Base-by-base conservation (phyloP, 129 eudicot species). In the Helianthus tuberosus region DNA sequence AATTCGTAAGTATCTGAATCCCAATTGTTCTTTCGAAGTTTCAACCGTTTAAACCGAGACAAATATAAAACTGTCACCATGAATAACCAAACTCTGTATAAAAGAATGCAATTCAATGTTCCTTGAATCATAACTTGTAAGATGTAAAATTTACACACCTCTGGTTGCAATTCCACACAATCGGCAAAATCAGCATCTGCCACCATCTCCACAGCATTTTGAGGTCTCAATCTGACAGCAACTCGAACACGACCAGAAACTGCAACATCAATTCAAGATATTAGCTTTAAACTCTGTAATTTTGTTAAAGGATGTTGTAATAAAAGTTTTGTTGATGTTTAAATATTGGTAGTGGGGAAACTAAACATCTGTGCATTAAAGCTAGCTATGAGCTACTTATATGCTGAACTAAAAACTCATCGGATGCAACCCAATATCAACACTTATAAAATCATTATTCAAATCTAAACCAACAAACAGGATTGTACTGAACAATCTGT, bases 141-240 rank as follows among this genome's bases (percentile, higher is more conserved):
- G 20, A 12, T 66, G 76, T 64, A 54, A 6, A 63, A 46, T 44
- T 68, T 23, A 20, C 36, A 61, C 54, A 95, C 99, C 99, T 95
- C 99, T 27, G 99, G 92, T 78, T 95, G 99, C 76, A 95, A 76
- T 80, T 95, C 99, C 73, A 95, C 96, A 65, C 99, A 95, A 75
- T 95, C 99, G 32, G 97, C 97, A 87, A 91, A 95, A 89, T 95
- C 99, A 76, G 99, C 99, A 89, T 95, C 99, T 29, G 97, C 89
- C 79, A 76, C 95, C 84, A 82, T 58, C 78, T 95, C 99, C 77
- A 89, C 99, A 10, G 93, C 84, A 95, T 95, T 95, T 76, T 80
- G 91, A 80, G 99, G 99, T 65, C 99, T 83, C 68, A 95, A 80
- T 91, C 99, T 95, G 43, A 95, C 99, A 89, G 97, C 96, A 66